Percentiles rank a stretch among this genome's conserved stretches.
Conservation (phyloP, 2,329 filamentous ascomycete genomes). For the Microascus cirrosus region DNA sequence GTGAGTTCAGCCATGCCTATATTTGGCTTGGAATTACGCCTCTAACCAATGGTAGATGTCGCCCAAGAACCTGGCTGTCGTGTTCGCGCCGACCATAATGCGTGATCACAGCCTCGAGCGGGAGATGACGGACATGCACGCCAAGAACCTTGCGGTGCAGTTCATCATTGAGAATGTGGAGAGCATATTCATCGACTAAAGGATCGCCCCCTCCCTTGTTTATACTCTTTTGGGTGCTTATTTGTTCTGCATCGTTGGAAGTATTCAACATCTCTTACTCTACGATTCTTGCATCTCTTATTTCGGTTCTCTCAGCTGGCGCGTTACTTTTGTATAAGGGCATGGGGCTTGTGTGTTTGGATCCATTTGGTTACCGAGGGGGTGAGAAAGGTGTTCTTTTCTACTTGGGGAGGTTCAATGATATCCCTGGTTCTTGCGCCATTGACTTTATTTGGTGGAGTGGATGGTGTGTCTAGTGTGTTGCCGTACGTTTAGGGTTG, state of each 20-base stretch:
- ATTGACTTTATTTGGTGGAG: neutral
- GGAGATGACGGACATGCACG: conserved; percentile 92
- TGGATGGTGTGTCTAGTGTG: neutral
- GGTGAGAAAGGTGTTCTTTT: neutral
- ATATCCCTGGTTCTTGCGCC: conserved; percentile 1
- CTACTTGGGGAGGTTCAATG: conserved; percentile 1
- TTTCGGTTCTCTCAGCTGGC: neutral
- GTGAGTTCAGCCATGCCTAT: conserved; percentile 30
- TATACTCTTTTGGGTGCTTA: neutral
- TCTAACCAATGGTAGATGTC: conserved; percentile 56
- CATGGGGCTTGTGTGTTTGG: neutral
- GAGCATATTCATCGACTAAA: conserved; percentile 55
- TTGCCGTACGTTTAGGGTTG: neutral
- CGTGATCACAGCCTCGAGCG: conserved; percentile 78
- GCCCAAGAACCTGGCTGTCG: conserved; percentile 87
- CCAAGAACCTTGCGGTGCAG: conserved; percentile 85
- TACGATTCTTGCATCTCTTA: neutral
- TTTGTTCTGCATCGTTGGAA: neutral
- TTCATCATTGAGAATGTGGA: conserved; percentile 87
- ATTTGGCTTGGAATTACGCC: neutral
- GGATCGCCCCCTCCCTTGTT: neutral
- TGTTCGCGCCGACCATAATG: conserved; percentile 98
- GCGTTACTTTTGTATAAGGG: neutral
- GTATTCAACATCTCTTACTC: neutral
- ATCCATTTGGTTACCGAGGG: neutral